Evolutionary conservation across 495 filamentous ascomycete species (phyloP).

Genomic region (Lophium mytilinum): DNA sequence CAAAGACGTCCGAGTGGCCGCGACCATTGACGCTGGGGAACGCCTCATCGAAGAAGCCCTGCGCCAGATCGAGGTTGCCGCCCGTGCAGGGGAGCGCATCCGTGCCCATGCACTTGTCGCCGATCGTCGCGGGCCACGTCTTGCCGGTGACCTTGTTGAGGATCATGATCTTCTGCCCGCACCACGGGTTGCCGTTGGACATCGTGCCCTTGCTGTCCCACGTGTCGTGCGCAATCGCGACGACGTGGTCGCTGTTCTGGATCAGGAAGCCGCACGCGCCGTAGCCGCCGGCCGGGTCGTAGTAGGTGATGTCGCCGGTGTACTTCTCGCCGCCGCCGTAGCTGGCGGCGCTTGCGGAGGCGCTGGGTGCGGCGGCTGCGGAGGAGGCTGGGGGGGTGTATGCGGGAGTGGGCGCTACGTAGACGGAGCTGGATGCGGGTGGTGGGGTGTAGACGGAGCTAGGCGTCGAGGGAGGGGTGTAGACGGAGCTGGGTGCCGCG

Average conservation of each 20-base stretch:
- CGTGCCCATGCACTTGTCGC: conserved; percentile 27
- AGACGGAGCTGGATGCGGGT: conserved; percentile 1
- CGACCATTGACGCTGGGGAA: conserved; percentile 17
- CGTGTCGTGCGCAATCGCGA: conserved; percentile 32
- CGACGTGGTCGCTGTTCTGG: conserved; percentile 23
- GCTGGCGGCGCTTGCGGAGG: neutral
- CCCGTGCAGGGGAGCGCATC: conserved; percentile 7
- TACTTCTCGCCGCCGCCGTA: conserved; percentile 9
- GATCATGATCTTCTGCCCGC: conserved; percentile 33
- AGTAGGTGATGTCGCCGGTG: conserved; percentile 39
- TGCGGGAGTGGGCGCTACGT: neutral
- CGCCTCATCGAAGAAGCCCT: neutral
- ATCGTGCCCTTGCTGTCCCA: conserved; percentile 26
- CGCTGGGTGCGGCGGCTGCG: neutral
- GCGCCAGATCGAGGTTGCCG: conserved; percentile 23
- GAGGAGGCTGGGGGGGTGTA: conserved; percentile 2
- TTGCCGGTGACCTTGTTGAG: conserved; percentile 5
- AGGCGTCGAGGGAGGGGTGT: conserved; percentile 2
- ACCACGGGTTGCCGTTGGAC: conserved; percentile 37
- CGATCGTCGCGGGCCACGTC: conserved; percentile 22
- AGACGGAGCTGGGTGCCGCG: neutral
- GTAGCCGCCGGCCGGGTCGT: conserved; percentile 27
- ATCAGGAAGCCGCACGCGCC: conserved; percentile 38
- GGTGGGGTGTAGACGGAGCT: neutral
- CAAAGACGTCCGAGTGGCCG: conserved; percentile 5